phyloP scores from a whole-genome alignment of 306 rosid genomes.

The Quillaja saponaria region DNA sequence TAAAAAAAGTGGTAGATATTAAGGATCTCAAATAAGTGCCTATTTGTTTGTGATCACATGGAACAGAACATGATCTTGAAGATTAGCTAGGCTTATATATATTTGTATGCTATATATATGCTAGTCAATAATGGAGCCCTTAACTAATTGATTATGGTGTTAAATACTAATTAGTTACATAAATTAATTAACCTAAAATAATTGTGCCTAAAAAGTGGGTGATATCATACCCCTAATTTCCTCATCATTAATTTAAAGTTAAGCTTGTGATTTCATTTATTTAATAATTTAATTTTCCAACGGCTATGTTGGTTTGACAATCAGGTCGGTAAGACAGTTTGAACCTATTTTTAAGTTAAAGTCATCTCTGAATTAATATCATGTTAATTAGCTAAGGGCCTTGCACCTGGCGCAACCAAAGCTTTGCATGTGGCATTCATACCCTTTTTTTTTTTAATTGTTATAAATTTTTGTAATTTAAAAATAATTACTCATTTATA shows the following conservation, averaged over 20 bases:
- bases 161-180: too few relatives aligned
- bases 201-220: constrained; percentile 15
- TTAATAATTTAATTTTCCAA: constrained; percentile 25
- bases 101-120: too few relatives aligned
- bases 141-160: not conserved
- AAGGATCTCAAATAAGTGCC: constrained; percentile 7
- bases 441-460: constrained; percentile 1
- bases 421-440: constrained; percentile 54
- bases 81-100: too few relatives aligned
- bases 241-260: too few relatives aligned
- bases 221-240: not conserved
- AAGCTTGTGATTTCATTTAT: constrained; percentile 12
- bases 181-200: not conserved
- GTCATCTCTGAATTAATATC: constrained; percentile 34
- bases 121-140: not conserved
- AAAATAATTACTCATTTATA: too few relatives aligned
- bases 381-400: constrained; percentile 46
- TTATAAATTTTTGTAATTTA: not conserved
- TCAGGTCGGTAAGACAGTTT: constrained; percentile 38
- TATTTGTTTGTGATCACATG: constrained; percentile 13
- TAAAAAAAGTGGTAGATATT: not conserved
- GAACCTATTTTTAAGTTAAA: constrained; percentile 30
- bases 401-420: constrained; percentile 60
- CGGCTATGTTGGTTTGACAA: constrained; percentile 36
- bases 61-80: constrained; percentile 34